phyloP scores from a whole-genome alignment of 1,139 yeast species.

The Hansenula sp. region DNA sequence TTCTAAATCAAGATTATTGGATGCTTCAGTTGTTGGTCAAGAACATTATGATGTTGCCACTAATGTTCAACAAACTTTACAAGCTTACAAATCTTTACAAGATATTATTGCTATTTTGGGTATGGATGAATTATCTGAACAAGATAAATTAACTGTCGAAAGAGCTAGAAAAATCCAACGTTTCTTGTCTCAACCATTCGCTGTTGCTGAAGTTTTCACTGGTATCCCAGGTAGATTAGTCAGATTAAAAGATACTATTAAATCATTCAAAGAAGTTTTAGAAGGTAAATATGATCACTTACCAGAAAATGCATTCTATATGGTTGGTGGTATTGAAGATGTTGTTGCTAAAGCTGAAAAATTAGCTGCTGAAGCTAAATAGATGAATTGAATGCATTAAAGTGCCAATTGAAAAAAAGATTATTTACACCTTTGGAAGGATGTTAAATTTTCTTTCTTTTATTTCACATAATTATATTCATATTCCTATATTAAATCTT shows the following conservation, averaged over 20 bases:
- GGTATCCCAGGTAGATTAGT: conserved; percentile 99
- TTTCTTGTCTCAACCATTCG: conserved; percentile 99
- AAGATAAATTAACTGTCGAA: conserved; percentile 98
- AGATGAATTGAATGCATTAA: conserved; percentile 29
- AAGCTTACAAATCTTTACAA: conserved; percentile 99
- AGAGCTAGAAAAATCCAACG: conserved; percentile 99
- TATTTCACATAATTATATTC: no score
- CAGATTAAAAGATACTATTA: conserved; percentile 90
- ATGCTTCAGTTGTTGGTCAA: conserved; percentile 95
- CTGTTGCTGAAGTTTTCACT: conserved; percentile 99
- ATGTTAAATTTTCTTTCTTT: no score
- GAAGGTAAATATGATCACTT: conserved; percentile 98
- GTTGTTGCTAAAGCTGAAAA: conserved; percentile 98
- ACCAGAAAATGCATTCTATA: conserved; percentile 99
- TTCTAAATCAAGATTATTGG: conserved; percentile 98
- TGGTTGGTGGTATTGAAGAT: conserved; percentile 99
- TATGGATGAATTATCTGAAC: conserved; percentile 99
- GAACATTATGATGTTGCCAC: conserved; percentile 98
- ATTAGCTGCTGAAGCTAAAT: conserved; percentile 90
- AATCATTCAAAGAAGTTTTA: conserved; percentile 93
- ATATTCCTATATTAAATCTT: no score
- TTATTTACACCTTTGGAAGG: no score
- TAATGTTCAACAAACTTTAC: conserved; percentile 94
- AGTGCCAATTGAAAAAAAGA: no score
- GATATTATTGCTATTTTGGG: conserved; percentile 99